phyloP scores from a whole-genome alignment of 352 stramenopile species.

The Pythium scleroteichum region DNA sequence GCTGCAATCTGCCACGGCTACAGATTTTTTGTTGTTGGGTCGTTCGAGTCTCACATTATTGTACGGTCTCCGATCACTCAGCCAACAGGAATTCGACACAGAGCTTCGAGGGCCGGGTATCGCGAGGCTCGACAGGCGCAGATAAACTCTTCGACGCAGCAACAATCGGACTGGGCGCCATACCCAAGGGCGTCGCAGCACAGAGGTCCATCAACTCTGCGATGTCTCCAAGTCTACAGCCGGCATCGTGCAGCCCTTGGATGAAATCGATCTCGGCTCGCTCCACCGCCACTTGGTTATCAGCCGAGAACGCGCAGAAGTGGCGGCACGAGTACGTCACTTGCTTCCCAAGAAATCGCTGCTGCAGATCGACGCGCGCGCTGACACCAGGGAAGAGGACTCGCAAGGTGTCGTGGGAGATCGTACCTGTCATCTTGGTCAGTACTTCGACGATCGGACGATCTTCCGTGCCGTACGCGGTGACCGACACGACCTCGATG shows the following conservation, averaged over 20 bases:
- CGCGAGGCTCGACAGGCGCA: too few species aligned
- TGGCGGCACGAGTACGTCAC: slow-evolving; percentile 19
- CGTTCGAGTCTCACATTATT: too few species aligned
- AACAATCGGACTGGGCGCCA: too few species aligned
- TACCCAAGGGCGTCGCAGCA: too few species aligned
- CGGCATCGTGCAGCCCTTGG: slow-evolving; percentile 26
- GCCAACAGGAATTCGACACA: too few species aligned
- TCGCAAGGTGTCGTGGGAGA: slow-evolving; percentile 20
- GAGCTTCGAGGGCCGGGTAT: too few species aligned
- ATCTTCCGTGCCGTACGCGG: neutral
- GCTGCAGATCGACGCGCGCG: slow-evolving; percentile 13
- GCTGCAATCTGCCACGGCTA: too few species aligned
- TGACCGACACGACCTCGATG: neutral
- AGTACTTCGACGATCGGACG: slow-evolving; percentile 10
- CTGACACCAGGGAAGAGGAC: slow-evolving; percentile 27
- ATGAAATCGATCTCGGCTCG: slow-evolving; percentile 20
- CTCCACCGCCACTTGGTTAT: slow-evolving; percentile 18
- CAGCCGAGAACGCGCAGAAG: slow-evolving; percentile 21
- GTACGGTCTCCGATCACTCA: too few species aligned
- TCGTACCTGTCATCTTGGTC: neutral
- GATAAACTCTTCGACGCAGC: too few species aligned
- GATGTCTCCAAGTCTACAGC: slow-evolving; percentile 36
- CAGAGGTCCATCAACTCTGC: slow-evolving; percentile 36
- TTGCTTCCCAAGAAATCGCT: slow-evolving; percentile 20
- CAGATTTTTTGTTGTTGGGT: too few species aligned